Conservation (phyloP, 1,284 basidiomycete species). For the Singerocomus inundabilis region DNA sequence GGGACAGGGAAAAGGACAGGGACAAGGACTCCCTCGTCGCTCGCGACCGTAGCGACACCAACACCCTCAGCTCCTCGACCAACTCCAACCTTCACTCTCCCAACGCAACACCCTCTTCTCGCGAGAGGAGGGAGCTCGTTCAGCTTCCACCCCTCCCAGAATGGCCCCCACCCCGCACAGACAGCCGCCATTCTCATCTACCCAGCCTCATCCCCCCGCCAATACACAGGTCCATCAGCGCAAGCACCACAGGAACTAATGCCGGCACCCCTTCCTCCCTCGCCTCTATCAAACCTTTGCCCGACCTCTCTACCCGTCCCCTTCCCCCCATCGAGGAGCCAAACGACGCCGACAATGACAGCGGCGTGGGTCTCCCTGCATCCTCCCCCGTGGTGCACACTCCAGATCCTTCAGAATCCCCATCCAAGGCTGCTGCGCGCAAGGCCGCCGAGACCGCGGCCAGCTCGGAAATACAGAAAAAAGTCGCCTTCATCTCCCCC, state of each 20-base stretch:
- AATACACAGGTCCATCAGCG: slow-evolving; percentile 32
- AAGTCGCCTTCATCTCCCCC: slow-evolving; percentile 81
- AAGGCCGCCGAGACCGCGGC: slow-evolving; percentile 44
- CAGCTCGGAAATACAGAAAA: slow-evolving; percentile 59
- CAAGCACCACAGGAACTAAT: slow-evolving; percentile 36
- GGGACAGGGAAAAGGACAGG: slow-evolving; percentile 32
- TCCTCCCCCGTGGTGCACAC: slow-evolving; percentile 28
- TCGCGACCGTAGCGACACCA: slow-evolving; percentile 35
- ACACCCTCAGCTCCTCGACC: slow-evolving; percentile 31
- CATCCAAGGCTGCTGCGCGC: slow-evolving; percentile 50
- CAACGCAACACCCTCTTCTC: slow-evolving; percentile 24
- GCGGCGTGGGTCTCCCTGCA: slow-evolving; percentile 32
- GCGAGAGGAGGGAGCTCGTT: slow-evolving; percentile 61
- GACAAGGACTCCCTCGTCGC: slow-evolving; percentile 32
- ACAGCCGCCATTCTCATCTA: slow-evolving; percentile 16
- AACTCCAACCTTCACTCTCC: slow-evolving; percentile 27
- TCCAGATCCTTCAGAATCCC: slow-evolving; percentile 39
- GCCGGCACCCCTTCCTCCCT: slow-evolving; percentile 48
- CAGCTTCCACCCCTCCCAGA: slow-evolving; percentile 53
- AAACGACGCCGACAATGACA: slow-evolving; percentile 35
- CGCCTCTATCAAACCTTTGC: slow-evolving; percentile 64
- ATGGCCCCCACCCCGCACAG: slow-evolving; percentile 51
- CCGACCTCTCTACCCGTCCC: slow-evolving; percentile 55
- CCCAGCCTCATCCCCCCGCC: slow-evolving; percentile 21
- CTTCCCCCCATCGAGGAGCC: slow-evolving; percentile 52